Percentiles rank a stretch among this genome's conserved stretches.
These are phyloP conservation scores for Nicotiana otophora DNA, from an alignment of 257 asterid species.

Conservation along the genomic window DNA sequence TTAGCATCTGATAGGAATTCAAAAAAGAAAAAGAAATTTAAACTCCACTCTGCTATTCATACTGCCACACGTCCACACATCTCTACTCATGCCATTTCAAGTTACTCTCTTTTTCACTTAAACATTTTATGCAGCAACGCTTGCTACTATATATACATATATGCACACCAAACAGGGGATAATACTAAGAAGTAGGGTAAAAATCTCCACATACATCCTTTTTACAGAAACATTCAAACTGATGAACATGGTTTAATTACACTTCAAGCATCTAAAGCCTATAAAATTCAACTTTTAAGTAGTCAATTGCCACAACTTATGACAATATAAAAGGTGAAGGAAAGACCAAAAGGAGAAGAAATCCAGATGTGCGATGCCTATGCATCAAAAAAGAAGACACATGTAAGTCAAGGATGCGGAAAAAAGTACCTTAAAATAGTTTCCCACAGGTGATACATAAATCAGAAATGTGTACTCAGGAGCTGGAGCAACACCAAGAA, in stretches of 20 bases:
- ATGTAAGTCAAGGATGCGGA: neutral
- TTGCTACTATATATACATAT: neutral
- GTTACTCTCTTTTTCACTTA: neutral
- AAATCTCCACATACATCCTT: neutral
- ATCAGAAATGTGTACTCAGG: slow-evolving; percentile 92
- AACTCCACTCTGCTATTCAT: neutral
- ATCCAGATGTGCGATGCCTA: neutral
- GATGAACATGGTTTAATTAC: neutral
- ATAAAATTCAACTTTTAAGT: neutral
- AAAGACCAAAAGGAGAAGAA: neutral
- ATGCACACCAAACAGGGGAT: neutral
- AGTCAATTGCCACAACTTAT: neutral
- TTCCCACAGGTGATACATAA: slow-evolving; percentile 93
- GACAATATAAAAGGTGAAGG: neutral
- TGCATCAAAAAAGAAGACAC: neutral
- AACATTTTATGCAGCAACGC: neutral
- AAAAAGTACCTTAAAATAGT: slow-evolving; percentile 77
- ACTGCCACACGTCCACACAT: neutral
- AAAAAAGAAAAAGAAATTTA: neutral
- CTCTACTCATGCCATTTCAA: neutral
- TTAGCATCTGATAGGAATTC: neutral
- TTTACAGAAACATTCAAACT: neutral
- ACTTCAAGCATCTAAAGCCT: neutral
- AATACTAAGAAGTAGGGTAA: neutral
- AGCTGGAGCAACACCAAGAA: slow-evolving; percentile 97